phyloP scores from a whole-genome alignment of 768 basidiomycete genomes.

The Boletus barrowsii region DNA sequence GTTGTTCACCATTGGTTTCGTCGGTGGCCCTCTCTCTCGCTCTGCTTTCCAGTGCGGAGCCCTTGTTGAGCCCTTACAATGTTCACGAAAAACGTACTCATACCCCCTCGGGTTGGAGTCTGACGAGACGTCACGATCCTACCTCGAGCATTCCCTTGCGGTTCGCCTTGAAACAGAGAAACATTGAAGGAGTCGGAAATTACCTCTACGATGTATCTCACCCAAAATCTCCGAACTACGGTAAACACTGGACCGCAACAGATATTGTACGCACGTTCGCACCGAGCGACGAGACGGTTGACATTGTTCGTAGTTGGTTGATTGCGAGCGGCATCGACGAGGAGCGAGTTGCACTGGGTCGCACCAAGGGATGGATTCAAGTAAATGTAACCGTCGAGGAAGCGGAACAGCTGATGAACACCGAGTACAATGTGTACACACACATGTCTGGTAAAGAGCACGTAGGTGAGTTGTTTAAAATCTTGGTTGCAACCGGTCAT shows the following conservation, averaged over 20 bases:
- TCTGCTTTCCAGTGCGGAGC: slow-evolving; percentile 12
- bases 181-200: slow-evolving; percentile 25
- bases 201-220: slow-evolving; percentile 30
- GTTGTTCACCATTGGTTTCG: neutral
- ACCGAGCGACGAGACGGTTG: slow-evolving; percentile 22
- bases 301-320: slow-evolving; percentile 26
- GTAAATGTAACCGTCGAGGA: slow-evolving; percentile 29
- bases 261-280: slow-evolving; percentile 23
- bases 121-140: slow-evolving; percentile 35
- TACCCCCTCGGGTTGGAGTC: slow-evolving; percentile 37
- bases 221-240: slow-evolving; percentile 34
- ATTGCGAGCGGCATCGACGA: slow-evolving; percentile 21
- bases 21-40: slow-evolving; percentile 13
- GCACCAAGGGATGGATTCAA: slow-evolving; percentile 26
- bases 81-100: slow-evolving; percentile 41
- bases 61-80: slow-evolving; percentile 20
- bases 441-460: slow-evolving; percentile 28
- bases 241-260: slow-evolving; percentile 30
- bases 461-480: slow-evolving; percentile 18
- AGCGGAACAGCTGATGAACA: slow-evolving; percentile 31
- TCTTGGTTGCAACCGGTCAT: neutral
- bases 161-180: slow-evolving; percentile 32
- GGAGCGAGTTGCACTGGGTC: slow-evolving; percentile 15
- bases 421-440: slow-evolving; percentile 31
- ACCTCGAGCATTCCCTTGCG: slow-evolving; percentile 29